Percentiles rank a stretch among this genome's conserved stretches.
phyloP scores from a whole-genome alignment of 106 monocot species.

The Cymbidium sinense region DNA sequence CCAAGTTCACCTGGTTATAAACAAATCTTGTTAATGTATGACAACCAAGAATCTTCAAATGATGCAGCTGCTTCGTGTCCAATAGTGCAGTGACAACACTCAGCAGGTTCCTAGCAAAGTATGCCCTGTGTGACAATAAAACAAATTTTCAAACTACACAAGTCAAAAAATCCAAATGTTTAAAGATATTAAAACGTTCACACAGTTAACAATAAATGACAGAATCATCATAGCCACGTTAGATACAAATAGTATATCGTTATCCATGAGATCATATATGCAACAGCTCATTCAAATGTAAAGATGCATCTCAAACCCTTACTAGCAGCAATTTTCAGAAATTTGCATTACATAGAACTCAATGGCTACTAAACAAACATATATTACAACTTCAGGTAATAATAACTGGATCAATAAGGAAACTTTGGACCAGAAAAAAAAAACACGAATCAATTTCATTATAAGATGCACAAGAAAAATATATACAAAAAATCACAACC shows the following conservation, averaged over 20 bases:
- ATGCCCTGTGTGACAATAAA: slow-evolving; percentile 2
- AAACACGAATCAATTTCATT: not conserved
- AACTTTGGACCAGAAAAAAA: not conserved
- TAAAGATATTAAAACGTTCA: not conserved
- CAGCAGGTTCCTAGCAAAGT: slow-evolving; percentile 20
- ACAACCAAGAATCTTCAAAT: slow-evolving; percentile 66
- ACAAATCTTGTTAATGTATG: slow-evolving; percentile 70
- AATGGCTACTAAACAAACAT: not conserved
- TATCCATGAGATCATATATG: not conserved
- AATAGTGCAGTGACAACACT: slow-evolving; percentile 72
- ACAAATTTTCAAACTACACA: not conserved
- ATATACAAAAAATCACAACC: not conserved
- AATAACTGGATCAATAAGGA: not conserved
- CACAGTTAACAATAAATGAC: not conserved
- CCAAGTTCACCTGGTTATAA: slow-evolving; percentile 9
- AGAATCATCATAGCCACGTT: not conserved
- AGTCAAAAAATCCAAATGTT: not conserved
- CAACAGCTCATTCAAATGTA: not conserved
- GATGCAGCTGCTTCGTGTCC: slow-evolving; percentile 52
- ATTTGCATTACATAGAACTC: not conserved
- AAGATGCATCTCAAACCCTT: not conserved
- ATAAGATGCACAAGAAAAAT: not conserved
- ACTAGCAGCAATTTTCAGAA: not conserved
- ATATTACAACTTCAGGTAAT: not conserved
- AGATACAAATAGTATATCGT: not conserved